These are phyloP conservation scores for Hypoxylon subgilvum DNA, from an alignment of 495 filamentous ascomycete genomes.

Conservation along the genomic window DNA sequence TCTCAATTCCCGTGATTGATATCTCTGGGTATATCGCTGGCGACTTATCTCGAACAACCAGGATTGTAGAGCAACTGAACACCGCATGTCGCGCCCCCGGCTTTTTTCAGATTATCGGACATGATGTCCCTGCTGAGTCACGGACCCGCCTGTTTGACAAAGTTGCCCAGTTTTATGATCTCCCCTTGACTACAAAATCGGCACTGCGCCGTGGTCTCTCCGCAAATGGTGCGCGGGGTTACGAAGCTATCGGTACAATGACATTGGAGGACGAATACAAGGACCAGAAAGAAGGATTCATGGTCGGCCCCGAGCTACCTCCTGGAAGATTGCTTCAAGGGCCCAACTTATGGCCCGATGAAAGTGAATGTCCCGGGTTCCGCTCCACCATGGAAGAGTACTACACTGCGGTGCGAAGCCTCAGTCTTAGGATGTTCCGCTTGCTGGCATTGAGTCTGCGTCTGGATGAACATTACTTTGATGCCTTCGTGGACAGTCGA, in stretches of 20 bases:
- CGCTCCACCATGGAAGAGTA: slow-evolving; percentile 44
- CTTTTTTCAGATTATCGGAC: slow-evolving; percentile 62
- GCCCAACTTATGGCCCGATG: slow-evolving; percentile 56
- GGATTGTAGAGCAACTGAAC: slow-evolving; percentile 41
- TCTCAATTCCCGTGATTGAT: slow-evolving; percentile 38
- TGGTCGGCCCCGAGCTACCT: slow-evolving; percentile 36
- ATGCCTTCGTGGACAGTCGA: slow-evolving; percentile 48
- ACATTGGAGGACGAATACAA: slow-evolving; percentile 28
- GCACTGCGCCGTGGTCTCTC: slow-evolving; percentile 25
- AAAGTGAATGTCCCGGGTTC: slow-evolving; percentile 39
- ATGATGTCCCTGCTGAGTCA: slow-evolving; percentile 48
- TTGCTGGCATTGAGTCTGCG: slow-evolving; percentile 51
- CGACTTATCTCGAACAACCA: slow-evolving; percentile 14
- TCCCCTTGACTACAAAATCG: slow-evolving; percentile 26
- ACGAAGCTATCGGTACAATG: slow-evolving; percentile 38
- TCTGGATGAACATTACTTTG: slow-evolving; percentile 50
- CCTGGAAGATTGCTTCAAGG: slow-evolving; percentile 48
- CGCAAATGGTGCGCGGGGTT: slow-evolving; percentile 32
- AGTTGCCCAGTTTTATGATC: slow-evolving; percentile 29
- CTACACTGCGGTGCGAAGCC: slow-evolving; percentile 40
- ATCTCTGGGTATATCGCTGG: slow-evolving; percentile 35
- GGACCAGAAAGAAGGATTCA: slow-evolving; percentile 42
- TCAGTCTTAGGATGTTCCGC: slow-evolving; percentile 47
- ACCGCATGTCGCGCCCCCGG: slow-evolving; percentile 59
- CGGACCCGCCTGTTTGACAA: slow-evolving; percentile 25